Percentiles rank a stretch among this genome's conserved stretches.
Conservation (phyloP, 257 asterid species). For the Asclepias syriaca region DNA sequence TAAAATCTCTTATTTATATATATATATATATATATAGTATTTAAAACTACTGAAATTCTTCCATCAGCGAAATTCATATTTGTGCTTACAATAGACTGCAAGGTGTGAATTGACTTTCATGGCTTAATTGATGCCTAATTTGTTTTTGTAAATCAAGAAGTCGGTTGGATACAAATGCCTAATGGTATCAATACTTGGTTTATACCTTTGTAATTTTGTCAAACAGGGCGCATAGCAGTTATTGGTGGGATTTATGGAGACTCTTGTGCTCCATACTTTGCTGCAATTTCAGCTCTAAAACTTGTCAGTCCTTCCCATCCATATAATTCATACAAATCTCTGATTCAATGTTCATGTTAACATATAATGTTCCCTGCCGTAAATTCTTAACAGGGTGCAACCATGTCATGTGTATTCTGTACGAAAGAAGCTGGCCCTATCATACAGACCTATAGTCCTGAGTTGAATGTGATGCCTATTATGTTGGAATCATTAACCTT, state of each 20-base stretch:
- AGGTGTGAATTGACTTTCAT: neutral
- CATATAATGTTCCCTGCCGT: conserved; percentile 1
- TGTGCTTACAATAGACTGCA: neutral
- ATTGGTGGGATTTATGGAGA: conserved; percentile 95
- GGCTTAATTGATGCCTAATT: neutral
- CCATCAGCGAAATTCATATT: neutral
- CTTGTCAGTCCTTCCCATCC: conserved; percentile 52
- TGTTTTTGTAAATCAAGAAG: too few relatives aligned
- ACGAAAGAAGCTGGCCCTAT: conserved; percentile 94
- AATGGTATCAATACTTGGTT: too few relatives aligned
- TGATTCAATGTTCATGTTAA: neutral
- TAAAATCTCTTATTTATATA: conserved; percentile 9
- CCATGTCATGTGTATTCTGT: conserved; percentile 87
- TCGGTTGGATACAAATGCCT: too few relatives aligned
- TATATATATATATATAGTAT: neutral
- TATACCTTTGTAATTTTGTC: conserved; percentile 2
- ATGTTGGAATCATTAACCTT: conserved; percentile 81
- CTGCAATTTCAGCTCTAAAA: conserved; percentile 94
- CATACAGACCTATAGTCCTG: conserved; percentile 89
- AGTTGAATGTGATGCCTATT: conserved; percentile 88
- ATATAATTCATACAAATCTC: too few relatives aligned
- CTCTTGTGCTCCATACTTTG: conserved; percentile 94
- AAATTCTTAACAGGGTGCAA: conserved; percentile 72
- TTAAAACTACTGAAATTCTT: conserved; percentile 3
- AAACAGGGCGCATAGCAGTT: conserved; percentile 91